Evolutionary conservation across 441 rosid species (phyloP).

Genomic region (Erysimum pusillum): DNA sequence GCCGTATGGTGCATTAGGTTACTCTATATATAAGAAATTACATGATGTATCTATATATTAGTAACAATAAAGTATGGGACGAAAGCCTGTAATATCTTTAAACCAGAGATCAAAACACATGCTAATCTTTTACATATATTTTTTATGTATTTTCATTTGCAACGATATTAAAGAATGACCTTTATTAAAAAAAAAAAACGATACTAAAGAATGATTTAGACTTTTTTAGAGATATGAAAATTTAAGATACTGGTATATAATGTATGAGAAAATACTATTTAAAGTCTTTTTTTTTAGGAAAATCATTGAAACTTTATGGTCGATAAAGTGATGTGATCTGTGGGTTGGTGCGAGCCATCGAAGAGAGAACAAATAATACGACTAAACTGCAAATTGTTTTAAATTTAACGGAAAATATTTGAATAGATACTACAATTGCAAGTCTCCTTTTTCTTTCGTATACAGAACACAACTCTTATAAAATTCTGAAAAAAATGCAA

Average conservation of each 20-base stretch:
- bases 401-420: neutral
- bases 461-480: neutral
- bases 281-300: neutral
- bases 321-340: conserved; percentile 33
- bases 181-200: too few relatives aligned
- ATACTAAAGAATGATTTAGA: neutral
- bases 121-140: neutral
- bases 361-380: neutral
- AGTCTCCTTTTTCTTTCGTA: conserved; percentile 1
- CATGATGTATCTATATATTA: neutral
- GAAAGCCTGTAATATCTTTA: neutral
- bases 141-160: neutral
- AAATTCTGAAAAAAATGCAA: neutral
- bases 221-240: neutral
- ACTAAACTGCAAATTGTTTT: neutral
- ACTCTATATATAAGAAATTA: neutral
- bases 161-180: neutral
- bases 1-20: neutral
- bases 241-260: conserved; percentile 4
- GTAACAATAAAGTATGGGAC: neutral
- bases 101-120: neutral
- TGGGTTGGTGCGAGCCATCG: conserved; percentile 45
- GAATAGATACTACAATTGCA: neutral
- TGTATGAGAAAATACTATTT: conserved; percentile 1
- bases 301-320: conserved; percentile 36